Percentiles rank a stretch among this genome's conserved stretches.
These are phyloP conservation scores for Solioccasus polychromus DNA, from an alignment of 768 basidiomycete genomes.

Conservation along the genomic window DNA sequence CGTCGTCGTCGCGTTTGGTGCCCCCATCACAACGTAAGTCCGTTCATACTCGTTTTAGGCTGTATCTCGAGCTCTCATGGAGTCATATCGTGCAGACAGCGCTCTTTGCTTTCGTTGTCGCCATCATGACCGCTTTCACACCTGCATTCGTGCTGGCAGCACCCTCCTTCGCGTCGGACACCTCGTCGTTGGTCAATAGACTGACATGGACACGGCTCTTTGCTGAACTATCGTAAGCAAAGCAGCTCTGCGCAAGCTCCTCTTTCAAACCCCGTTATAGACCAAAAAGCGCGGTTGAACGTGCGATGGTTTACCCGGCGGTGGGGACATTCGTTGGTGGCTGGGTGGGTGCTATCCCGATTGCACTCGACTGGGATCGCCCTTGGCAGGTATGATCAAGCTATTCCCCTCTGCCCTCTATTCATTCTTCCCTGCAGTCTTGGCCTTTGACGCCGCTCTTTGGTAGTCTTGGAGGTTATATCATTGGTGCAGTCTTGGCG, in stretches of 20 bases:
- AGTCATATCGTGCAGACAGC: conserved; percentile 62
- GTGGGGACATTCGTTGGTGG: conserved; percentile 69
- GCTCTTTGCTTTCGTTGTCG: conserved; percentile 64
- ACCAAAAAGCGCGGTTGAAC: conserved; percentile 64
- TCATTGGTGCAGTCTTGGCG: conserved; percentile 54
- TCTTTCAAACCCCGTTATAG: conserved; percentile 30
- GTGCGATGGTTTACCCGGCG: conserved; percentile 76
- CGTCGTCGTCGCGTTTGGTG: conserved; percentile 68
- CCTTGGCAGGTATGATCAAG: conserved; percentile 82
- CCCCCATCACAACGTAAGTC: conserved; percentile 60
- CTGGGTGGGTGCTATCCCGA: conserved; percentile 81
- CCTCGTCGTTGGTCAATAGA: conserved; percentile 49
- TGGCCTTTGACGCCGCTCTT: conserved; percentile 82
- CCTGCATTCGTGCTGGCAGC: conserved; percentile 69
- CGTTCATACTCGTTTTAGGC: neutral
- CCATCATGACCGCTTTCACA: conserved; percentile 61
- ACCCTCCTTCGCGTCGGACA: conserved; percentile 46
- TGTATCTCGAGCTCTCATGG: conserved; percentile 1
- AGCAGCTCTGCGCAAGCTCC: neutral
- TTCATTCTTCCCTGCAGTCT: conserved; percentile 43
- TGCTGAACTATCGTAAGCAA: conserved; percentile 73
- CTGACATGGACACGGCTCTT: conserved; percentile 79
- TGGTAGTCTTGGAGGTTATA: conserved; percentile 68
- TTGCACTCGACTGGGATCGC: conserved; percentile 94
- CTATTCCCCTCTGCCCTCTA: conserved; percentile 5